These are phyloP conservation scores for Pichia sp. DNA, from an alignment of 1,139 yeast genomes.

Conservation along the genomic window DNA sequence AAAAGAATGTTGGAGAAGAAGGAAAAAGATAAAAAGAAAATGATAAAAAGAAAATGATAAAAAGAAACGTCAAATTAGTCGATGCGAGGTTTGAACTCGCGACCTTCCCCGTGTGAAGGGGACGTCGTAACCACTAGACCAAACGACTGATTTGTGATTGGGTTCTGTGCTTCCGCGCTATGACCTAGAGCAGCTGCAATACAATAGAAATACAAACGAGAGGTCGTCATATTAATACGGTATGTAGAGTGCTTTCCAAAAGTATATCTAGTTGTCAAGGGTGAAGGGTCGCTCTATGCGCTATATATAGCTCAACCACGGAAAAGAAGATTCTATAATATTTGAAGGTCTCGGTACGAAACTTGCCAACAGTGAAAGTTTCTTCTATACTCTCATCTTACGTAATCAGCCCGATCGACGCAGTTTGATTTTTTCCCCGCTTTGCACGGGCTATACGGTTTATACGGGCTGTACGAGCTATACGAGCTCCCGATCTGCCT, in stretches of 20 bases:
- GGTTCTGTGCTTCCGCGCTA: no score
- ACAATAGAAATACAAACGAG: no score
- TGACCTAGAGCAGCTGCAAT: no score
- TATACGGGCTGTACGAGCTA: neutral
- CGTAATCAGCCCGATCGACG: neutral
- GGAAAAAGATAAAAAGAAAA: conserved; percentile 7
- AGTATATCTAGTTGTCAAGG: no score
- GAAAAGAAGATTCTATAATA: no score
- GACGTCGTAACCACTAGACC: conserved; percentile 39
- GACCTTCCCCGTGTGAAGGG: conserved; percentile 39
- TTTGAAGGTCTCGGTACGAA: no score
- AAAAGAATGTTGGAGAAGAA: neutral
- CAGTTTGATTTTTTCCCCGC: no score
- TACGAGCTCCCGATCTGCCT: neutral
- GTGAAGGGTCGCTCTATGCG: neutral
- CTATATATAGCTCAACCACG: no score
- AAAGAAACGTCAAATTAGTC: conserved; percentile 31
- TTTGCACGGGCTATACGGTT: neutral
- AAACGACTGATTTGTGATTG: conserved; percentile 28
- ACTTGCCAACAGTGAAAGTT: no score
- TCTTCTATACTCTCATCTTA: neutral
- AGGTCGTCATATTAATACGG: no score
- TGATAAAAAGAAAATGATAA: no score
- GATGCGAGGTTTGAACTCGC: conserved; percentile 39
- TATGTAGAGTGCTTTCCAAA: no score